phyloP scores from a whole-genome alignment of 1,284 basidiomycete genomes.

The Cutaneotrichosporon sp. region DNA sequence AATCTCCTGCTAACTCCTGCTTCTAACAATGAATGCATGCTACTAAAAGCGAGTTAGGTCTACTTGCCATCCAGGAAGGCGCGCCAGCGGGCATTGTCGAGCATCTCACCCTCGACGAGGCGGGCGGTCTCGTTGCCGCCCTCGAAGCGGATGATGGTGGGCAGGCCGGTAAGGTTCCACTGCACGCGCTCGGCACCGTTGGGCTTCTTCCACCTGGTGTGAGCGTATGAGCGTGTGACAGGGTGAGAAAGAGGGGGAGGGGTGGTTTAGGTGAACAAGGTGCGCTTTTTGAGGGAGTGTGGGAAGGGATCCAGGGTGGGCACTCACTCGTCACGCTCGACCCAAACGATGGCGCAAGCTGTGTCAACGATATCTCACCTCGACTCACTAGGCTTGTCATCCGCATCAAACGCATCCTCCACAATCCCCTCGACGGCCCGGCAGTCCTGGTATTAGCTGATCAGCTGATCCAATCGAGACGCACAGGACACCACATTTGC shows the following conservation, averaged over 20 bases:
- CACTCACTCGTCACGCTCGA: conserved; percentile 68
- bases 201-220: conserved; percentile 64
- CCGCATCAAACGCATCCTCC: conserved; percentile 59
- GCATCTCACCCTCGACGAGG: conserved; percentile 62
- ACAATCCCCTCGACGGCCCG: conserved; percentile 64
- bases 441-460: conserved; percentile 63
- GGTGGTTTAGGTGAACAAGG: no score
- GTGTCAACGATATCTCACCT: conserved; percentile 8
- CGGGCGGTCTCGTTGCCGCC: conserved; percentile 62
- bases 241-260: no score
- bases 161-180: conserved; percentile 66
- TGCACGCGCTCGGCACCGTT: conserved; percentile 64
- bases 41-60: background rate
- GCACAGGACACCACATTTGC: conserved; percentile 55
- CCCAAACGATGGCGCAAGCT: conserved; percentile 67
- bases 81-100: conserved; percentile 38
- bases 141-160: conserved; percentile 69
- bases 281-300: no score
- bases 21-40: background rate
- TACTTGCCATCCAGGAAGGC: conserved; percentile 27
- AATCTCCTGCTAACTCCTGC: background rate
- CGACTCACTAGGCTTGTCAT: conserved; percentile 57
- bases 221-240: background rate
- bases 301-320: no score
- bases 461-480: conserved; percentile 19